Evolutionary conservation across 768 basidiomycete genomes (phyloP).

Genomic region (Leucogyrophana mollusca): DNA sequence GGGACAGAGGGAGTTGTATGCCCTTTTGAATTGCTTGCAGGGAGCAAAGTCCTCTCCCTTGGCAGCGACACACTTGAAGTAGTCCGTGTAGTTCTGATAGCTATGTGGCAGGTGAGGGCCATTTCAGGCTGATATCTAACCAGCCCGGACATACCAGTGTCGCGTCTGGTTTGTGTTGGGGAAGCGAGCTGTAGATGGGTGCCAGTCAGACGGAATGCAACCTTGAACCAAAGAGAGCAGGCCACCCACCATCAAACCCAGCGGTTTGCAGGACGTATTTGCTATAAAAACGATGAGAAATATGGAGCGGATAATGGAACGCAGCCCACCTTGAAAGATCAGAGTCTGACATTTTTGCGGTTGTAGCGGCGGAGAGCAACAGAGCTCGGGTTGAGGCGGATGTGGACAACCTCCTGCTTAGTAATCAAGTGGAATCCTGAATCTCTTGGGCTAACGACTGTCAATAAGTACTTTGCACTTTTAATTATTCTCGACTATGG

Average conservation of each 20-base stretch:
- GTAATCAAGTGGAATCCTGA: conserved; percentile 27
- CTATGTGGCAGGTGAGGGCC: conserved; percentile 33
- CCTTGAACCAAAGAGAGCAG: background rate
- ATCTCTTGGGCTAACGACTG: too few species aligned
- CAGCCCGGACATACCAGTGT: conserved; percentile 82
- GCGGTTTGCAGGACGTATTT: conserved; percentile 93
- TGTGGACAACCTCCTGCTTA: conserved; percentile 25
- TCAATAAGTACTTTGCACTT: too few species aligned
- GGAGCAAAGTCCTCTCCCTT: conserved; percentile 99
- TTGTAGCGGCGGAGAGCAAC: conserved; percentile 37
- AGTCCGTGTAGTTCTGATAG: conserved; percentile 97
- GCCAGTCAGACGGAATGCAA: background rate
- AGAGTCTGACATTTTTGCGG: conserved; percentile 61
- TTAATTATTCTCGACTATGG: too few species aligned
- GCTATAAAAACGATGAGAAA: conserved; percentile 39
- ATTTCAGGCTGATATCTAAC: background rate
- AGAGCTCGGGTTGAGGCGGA: conserved; percentile 21
- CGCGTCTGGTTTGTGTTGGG: conserved; percentile 92
- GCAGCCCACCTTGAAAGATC: conserved; percentile 52
- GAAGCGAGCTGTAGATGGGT: conserved; percentile 68
- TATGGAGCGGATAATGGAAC: background rate
- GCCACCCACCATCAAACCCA: conserved; percentile 78
- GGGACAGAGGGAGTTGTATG: conserved; percentile 95
- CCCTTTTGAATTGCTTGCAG: conserved; percentile 97
- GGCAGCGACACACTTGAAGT: conserved; percentile 95